Evolutionary conservation across 257 asterid species (phyloP).

Genomic region (Ajuga chamaepitys): DNA sequence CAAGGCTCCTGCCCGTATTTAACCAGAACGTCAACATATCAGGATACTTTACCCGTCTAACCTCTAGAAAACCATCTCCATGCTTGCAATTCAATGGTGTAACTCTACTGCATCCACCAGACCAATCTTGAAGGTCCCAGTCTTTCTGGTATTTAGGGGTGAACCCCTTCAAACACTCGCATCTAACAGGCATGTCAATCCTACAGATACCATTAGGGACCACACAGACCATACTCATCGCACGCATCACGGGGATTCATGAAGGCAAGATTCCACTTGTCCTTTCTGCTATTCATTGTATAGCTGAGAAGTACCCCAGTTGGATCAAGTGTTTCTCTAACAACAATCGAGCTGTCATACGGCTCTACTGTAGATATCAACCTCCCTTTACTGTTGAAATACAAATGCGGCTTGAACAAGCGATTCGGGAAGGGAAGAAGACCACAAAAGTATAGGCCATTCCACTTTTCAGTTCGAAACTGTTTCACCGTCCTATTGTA

Average conservation of each 20-base stretch:
- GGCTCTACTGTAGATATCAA: not conserved
- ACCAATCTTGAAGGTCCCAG: constrained; percentile 29
- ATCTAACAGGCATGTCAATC: not conserved
- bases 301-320: not conserved
- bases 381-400: not conserved
- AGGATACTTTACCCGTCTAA: constrained; percentile 17
- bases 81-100: constrained; percentile 1
- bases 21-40: constrained; percentile 17
- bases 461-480: constrained; percentile 28
- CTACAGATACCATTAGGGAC: constrained; percentile 26
- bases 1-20: constrained; percentile 14
- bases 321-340: not conserved
- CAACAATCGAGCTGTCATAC: constrained; percentile 7
- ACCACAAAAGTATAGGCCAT: constrained; percentile 21
- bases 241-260: not conserved
- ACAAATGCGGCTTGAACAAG: not conserved
- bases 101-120: constrained; percentile 18
- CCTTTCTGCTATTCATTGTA: constrained; percentile 9
- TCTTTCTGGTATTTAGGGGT: not conserved
- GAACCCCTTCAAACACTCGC: constrained; percentile 26
- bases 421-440: not conserved
- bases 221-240: constrained; percentile 22
- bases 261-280: constrained; percentile 1
- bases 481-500: not conserved
- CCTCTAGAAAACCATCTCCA: constrained; percentile 22